Evolutionary conservation across 2,329 filamentous ascomycete species (phyloP).

Genomic region (Penicillium sp.): DNA sequence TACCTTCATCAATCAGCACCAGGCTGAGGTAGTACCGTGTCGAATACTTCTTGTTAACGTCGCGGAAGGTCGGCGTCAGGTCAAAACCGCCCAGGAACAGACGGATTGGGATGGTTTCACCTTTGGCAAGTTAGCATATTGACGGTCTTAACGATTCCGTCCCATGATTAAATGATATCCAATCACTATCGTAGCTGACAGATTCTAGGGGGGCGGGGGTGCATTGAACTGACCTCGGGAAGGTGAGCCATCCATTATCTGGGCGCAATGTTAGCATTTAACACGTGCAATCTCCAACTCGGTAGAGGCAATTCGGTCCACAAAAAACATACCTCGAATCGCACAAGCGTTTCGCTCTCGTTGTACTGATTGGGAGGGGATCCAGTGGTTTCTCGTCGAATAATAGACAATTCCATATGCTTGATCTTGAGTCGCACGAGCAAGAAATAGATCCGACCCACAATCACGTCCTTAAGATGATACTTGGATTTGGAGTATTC

Average conservation of each 20-base stretch:
- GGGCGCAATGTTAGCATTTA: constrained; percentile 34
- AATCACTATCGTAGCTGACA: not conserved
- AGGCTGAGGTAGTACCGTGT: constrained; percentile 96
- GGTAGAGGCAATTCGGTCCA: not conserved
- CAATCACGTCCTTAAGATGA: constrained; percentile 98
- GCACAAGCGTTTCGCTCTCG: constrained; percentile 95
- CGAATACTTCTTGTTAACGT: constrained; percentile 99
- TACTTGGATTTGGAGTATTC: constrained; percentile 99
- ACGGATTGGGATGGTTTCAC: constrained; percentile 92
- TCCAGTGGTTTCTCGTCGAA: constrained; percentile 93
- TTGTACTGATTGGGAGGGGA: constrained; percentile 99
- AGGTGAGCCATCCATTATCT: constrained; percentile 99
- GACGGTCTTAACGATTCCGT: not conserved
- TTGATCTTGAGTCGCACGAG: constrained; percentile 98
- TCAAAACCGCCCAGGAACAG: constrained; percentile 98
- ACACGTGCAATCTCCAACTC: not conserved
- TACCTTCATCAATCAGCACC: constrained; percentile 93
- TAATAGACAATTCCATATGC: constrained; percentile 99
- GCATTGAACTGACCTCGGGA: constrained; percentile 70
- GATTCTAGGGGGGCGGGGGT: not conserved
- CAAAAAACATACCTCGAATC: constrained; percentile 74
- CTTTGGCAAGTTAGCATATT: constrained; percentile 44
- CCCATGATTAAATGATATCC: not conserved
- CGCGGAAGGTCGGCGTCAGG: constrained; percentile 94
- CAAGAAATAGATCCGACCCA: constrained; percentile 97